Conservation (phyloP, 371 early-diverging fungal species). For the Mortierella sp. region DNA sequence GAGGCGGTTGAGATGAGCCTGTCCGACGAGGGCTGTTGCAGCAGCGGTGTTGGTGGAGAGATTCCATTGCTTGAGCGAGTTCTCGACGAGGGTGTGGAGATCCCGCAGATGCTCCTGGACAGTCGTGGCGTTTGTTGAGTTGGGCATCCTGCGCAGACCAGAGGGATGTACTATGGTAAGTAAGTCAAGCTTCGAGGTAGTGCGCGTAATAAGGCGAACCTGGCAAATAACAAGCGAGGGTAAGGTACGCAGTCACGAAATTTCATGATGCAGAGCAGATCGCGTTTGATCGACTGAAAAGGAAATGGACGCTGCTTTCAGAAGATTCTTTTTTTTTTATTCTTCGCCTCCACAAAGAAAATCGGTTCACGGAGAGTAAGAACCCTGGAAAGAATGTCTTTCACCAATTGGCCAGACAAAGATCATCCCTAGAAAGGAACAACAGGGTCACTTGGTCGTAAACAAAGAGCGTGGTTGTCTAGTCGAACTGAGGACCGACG, state of each 20-base stretch:
- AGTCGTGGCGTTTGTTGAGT: slow-evolving; percentile 37
- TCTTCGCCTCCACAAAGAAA: no score
- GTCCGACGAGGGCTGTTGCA: slow-evolving; percentile 28
- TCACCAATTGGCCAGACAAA: neutral
- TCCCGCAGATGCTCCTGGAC: slow-evolving; percentile 55
- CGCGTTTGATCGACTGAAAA: neutral
- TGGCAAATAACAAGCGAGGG: no score
- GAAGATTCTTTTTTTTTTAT: no score
- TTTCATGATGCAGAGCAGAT: no score
- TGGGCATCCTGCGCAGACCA: slow-evolving; percentile 41
- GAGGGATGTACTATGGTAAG: neutral
- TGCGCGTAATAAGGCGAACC: no score
- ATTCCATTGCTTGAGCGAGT: slow-evolving; percentile 53
- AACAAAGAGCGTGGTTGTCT: neutral
- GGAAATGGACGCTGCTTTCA: neutral
- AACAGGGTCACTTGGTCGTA: neutral
- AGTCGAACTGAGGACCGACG: neutral
- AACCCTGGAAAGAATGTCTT: neutral
- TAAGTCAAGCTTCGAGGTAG: no score
- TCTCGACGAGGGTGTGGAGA: slow-evolving; percentile 39
- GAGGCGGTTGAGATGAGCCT: slow-evolving; percentile 29
- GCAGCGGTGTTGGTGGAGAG: slow-evolving; percentile 34
- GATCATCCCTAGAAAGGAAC: neutral
- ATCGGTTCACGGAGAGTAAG: neutral
- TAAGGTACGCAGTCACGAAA: no score